Conservation (phyloP, 345 rosid species). For the Populus simonii region DNA sequence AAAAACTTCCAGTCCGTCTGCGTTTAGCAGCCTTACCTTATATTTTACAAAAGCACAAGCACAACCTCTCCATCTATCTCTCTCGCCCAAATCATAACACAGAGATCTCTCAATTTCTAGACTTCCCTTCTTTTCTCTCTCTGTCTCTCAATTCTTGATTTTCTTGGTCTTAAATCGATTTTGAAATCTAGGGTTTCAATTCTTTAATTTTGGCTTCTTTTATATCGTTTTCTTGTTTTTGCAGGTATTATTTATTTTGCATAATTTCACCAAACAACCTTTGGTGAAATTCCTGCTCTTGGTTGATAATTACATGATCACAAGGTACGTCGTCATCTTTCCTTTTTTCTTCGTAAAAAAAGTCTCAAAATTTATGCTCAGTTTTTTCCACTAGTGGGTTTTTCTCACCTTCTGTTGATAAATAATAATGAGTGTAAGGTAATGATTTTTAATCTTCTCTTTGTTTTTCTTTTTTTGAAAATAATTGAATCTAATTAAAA, state of each 20-base stretch:
- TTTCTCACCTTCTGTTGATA: too few relatives aligned
- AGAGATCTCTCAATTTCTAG: slow-evolving; percentile 5
- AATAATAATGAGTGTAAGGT: background rate
- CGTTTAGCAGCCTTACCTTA: background rate
- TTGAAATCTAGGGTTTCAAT: background rate
- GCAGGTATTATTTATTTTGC: slow-evolving; percentile 1
- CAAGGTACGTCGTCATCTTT: background rate
- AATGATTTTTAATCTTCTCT: background rate
- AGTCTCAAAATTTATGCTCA: background rate
- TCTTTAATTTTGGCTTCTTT: background rate
- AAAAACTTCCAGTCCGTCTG: background rate
- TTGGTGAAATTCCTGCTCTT: background rate
- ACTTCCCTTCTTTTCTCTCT: background rate
- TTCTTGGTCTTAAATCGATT: background rate
- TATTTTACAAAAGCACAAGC: background rate
- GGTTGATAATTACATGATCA: background rate
- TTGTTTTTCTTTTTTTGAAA: background rate
- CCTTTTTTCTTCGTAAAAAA: background rate
- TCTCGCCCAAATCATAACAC: background rate
- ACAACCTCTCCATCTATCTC: background rate
- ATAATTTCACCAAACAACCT: too few relatives aligned
- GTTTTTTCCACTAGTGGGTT: background rate
- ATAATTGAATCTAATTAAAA: background rate
- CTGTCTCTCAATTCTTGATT: background rate
- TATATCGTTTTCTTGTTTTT: background rate